Evolutionary conservation across 1,139 yeast species (phyloP).

Genomic region (Candida mesenterica): DNA sequence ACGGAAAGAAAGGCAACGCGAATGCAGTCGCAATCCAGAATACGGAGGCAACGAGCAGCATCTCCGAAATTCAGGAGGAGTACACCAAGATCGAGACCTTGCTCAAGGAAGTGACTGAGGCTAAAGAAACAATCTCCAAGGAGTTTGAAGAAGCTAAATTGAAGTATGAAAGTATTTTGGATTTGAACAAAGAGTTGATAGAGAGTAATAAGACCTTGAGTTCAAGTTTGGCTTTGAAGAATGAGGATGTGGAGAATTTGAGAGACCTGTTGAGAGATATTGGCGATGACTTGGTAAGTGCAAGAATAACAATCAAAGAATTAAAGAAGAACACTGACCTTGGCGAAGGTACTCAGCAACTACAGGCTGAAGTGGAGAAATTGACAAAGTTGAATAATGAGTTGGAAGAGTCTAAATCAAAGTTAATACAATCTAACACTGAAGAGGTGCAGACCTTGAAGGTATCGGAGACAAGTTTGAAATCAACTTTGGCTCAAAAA

Average conservation of each 20-base stretch:
- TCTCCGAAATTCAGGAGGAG: neutral
- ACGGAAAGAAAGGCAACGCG: neutral
- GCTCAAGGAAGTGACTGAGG: conserved; percentile 4
- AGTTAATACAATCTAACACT: conserved; percentile 1
- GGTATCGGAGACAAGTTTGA: conserved; percentile 3
- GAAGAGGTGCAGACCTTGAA: conserved; percentile 3
- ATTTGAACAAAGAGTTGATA: conserved; percentile 17
- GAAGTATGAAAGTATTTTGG: conserved; percentile 7
- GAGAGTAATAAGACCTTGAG: conserved; percentile 17
- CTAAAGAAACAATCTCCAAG: conserved; percentile 1
- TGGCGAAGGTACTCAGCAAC: conserved; percentile 1
- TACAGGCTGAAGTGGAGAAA: conserved; percentile 6
- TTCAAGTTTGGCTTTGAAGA: conserved; percentile 25
- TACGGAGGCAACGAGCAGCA: no score
- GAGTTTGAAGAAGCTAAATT: conserved; percentile 5
- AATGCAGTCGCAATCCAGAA: conserved; percentile 1
- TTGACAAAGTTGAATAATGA: conserved; percentile 7
- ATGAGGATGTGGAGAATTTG: conserved; percentile 56
- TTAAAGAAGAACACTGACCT: conserved; percentile 13
- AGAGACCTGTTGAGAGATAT: conserved; percentile 71
- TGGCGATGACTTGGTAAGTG: conserved; percentile 71
- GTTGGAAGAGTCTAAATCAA: conserved; percentile 3
- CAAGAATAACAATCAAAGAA: conserved; percentile 40
- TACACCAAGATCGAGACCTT: neutral
- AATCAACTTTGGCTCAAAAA: conserved; percentile 9